Percentiles rank a stretch among this genome's conserved stretches.
Evolutionary conservation across 106 monocot species (phyloP).

Genomic region (Dioscorea alata): DNA sequence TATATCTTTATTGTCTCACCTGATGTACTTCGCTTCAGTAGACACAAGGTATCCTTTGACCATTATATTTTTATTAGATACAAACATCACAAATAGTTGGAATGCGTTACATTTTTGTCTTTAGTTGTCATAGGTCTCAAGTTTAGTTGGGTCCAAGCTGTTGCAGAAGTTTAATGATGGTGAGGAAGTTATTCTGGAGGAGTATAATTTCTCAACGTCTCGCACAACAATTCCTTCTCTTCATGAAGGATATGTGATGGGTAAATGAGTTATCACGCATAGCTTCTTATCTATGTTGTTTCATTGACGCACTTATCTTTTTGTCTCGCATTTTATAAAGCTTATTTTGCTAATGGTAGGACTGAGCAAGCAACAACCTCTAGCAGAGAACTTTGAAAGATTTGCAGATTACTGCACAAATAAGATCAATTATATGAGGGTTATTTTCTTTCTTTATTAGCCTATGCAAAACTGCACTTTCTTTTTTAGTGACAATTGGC

Average conservation of each 20-base stretch:
- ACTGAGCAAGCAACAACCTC: conserved; percentile 47
- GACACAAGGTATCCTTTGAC: conserved; percentile 50
- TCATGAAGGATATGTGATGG: conserved; percentile 59
- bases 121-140: conserved; percentile 35
- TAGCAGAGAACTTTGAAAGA: conserved; percentile 32
- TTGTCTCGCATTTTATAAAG: not conserved
- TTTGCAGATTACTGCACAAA: conserved; percentile 41
- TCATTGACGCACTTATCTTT: not conserved
- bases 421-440: conserved; percentile 41
- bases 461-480: not conserved
- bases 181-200: conserved; percentile 36
- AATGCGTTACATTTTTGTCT: no score
- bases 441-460: conserved; percentile 4
- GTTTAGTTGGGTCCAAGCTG: conserved; percentile 27
- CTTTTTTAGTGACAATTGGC: no score
- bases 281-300: not conserved
- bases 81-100: no score
- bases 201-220: conserved; percentile 20
- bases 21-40: conserved; percentile 66
- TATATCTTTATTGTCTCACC: conserved; percentile 67
- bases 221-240: conserved; percentile 70
- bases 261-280: conserved; percentile 19
- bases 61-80: no score
- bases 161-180: conserved; percentile 35
- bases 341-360: conserved; percentile 28